Conservation (phyloP, 768 basidiomycete species). For the Suillus plorans region DNA sequence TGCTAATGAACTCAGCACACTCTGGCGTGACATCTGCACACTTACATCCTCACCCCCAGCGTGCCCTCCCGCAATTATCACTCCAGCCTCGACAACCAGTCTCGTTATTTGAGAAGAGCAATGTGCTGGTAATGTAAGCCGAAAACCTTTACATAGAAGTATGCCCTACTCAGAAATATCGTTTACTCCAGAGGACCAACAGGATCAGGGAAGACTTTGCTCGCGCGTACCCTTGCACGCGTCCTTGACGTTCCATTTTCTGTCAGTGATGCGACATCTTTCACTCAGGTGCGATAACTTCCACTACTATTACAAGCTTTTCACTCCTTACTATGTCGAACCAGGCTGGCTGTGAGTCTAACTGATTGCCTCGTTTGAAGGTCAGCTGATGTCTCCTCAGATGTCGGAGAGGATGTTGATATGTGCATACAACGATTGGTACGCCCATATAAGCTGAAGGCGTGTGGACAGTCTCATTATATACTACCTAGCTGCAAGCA, state of each 20-base stretch:
- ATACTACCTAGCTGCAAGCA: conserved; percentile 66
- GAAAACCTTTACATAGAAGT: conserved; percentile 6
- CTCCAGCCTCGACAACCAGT: conserved; percentile 42
- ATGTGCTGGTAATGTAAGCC: conserved; percentile 85
- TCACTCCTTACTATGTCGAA: conserved; percentile 12
- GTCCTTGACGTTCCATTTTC: conserved; percentile 95
- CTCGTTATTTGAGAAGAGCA: conserved; percentile 90
- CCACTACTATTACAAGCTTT: background rate
- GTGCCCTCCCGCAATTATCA: conserved; percentile 33
- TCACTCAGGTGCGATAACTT: conserved; percentile 68
- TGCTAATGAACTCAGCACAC: conserved; percentile 25
- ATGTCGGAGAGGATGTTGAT: conserved; percentile 97
- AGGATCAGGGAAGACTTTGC: conserved; percentile 86
- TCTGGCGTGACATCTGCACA: conserved; percentile 54
- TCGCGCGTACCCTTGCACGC: conserved; percentile 89
- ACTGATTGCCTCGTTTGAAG: background rate
- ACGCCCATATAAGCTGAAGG: background rate
- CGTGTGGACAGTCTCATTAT: conserved; percentile 7
- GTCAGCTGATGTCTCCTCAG: conserved; percentile 36
- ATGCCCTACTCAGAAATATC: conserved; percentile 10
- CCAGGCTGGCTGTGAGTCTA: conserved; percentile 69
- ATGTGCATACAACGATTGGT: conserved; percentile 85
- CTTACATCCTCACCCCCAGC: conserved; percentile 58
- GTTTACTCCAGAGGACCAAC: conserved; percentile 65
- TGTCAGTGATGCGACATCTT: conserved; percentile 88